These are phyloP conservation scores for Flaveria ramosissima DNA, from an alignment of 129 eudicot species.

Conservation along the genomic window DNA sequence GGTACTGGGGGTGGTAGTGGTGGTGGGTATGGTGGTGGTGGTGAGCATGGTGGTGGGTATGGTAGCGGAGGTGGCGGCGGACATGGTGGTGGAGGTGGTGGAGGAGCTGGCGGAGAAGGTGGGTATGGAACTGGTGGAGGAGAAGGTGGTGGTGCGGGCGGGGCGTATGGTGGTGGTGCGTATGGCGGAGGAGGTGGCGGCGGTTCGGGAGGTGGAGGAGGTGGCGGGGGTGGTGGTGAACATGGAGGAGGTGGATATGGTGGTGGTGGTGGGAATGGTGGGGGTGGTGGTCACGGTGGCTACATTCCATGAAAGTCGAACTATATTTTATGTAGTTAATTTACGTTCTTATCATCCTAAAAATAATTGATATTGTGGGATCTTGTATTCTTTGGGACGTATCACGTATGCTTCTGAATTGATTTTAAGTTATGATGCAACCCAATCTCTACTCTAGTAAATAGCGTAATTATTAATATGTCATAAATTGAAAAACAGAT, in stretches of 20 bases:
- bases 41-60: conserved; percentile 33
- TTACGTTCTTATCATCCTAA: not conserved
- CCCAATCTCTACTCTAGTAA: not conserved
- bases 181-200: conserved; percentile 45
- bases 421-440: conserved; percentile 7
- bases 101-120: conserved; percentile 34
- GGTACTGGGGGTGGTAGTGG: conserved; percentile 19
- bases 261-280: conserved; percentile 44
- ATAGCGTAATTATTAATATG: not conserved
- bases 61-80: conserved; percentile 45
- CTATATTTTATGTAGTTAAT: not conserved
- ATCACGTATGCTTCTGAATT: conserved; percentile 14
- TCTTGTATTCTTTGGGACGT: not conserved
- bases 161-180: conserved; percentile 42
- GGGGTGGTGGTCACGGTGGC: conserved; percentile 52
- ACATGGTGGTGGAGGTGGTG: conserved; percentile 38
- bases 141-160: conserved; percentile 39
- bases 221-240: conserved; percentile 35
- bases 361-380: conserved; percentile 15
- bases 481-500: too few species aligned
- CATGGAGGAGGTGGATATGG: conserved; percentile 36
- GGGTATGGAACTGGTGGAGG: conserved; percentile 35
- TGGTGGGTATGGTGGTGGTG: conserved; percentile 28
- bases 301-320: conserved; percentile 35
- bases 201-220: conserved; percentile 40